Base-by-base conservation (phyloP, 2,329 filamentous ascomycete species). In the Myriosclerotinia scirpicola region DNA sequence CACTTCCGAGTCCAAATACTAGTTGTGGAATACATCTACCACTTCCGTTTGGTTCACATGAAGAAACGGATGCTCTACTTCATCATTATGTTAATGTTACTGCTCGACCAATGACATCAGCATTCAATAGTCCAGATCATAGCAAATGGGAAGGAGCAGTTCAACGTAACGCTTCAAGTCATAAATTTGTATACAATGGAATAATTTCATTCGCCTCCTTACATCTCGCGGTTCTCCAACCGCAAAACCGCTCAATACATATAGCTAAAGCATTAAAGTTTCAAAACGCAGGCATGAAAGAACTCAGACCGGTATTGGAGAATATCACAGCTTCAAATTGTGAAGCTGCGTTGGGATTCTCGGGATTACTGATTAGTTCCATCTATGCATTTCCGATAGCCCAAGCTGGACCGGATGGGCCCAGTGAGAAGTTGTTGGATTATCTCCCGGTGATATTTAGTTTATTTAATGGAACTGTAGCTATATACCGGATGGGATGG, bases 161-260 rank as follows among this genome's bases (percentile, higher is more conserved):
- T 30, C 30, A 52, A 30, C 36, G 56, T 2, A 65, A 42, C 34
- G 54, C 54, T 48, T 52, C 54, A 40, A 53, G 36, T 9, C 54
- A 60, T n/a, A 34, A 52, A n/a, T 65, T 52, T 22, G 54, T 65
- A 11, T 65, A 65, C 63, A 52, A 60, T 15, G 63, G 63, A 15
- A 65, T 65, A 34, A 54, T 65, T 17, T 65, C 54, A 7, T 65
- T 65, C 15, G 54, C 63, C 4, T 22, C 63, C 14, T 44, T 65
- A 14, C 63, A 65, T 30, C 54, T 65, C 3, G 63, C 63, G 4
- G 26, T 53, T 34, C 22, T 65, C 0, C 63, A 65, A 34, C 63
- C 63, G 0, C 20, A 48, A 1, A 50, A 60, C 22, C 54, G 63
- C 17, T 15, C n/a, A n/a, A 58, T 20, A 2, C 36, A 65, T 34